Evolutionary conservation across 306 rosid species (phyloP), one percentile per base, ranked within the genome.

Genomic region (Senna siamea): DNA sequence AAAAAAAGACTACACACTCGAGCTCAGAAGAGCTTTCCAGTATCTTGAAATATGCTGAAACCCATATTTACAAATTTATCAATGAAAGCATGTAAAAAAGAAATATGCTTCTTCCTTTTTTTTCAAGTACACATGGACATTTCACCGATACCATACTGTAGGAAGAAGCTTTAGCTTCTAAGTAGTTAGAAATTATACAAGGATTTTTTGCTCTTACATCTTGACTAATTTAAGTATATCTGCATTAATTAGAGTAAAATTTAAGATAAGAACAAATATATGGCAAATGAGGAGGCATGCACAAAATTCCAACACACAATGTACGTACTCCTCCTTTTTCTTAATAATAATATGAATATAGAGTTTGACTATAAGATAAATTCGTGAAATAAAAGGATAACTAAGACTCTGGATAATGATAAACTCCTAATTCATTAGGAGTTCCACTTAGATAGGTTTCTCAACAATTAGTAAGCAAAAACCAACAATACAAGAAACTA

Each of bases 131-230:
- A 9, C 19, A 37, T 63, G 44, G 46, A 37, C 37, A 54, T 6
- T 18, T 62, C 26, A 43, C 44, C 43, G 14, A 66, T 46, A 20
- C 22, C 60, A 57, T 47, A 66, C 50, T 12, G 22, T 68, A 20
- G 18, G 54, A 73, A 60, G 56, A 52, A 7, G 13, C 17, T n/a
- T 60, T n/a, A n/a, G n/a, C n/a, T n/a, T n/a, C n/a, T n/a, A n/a
- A n/a, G n/a, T n/a, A n/a, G n/a, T n/a, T n/a, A n/a, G n/a, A n/a
- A n/a, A n/a, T n/a, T n/a, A n/a, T n/a, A n/a, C n/a, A n/a, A n/a
- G n/a, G n/a, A n/a, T n/a, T n/a, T 58, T 26, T 3, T 26, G 30
- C 30, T 26, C 2, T 26, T 23, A 10, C 22, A 22, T 32, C 65
- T 30, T 30, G 5, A 56, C 38, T 26, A 12, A 5, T 56, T 56